Percentiles rank a stretch among this genome's conserved stretches.
These are phyloP conservation scores for Pilatotrama ljubarskyi DNA, from an alignment of 768 basidiomycete species.

Conservation along the genomic window DNA sequence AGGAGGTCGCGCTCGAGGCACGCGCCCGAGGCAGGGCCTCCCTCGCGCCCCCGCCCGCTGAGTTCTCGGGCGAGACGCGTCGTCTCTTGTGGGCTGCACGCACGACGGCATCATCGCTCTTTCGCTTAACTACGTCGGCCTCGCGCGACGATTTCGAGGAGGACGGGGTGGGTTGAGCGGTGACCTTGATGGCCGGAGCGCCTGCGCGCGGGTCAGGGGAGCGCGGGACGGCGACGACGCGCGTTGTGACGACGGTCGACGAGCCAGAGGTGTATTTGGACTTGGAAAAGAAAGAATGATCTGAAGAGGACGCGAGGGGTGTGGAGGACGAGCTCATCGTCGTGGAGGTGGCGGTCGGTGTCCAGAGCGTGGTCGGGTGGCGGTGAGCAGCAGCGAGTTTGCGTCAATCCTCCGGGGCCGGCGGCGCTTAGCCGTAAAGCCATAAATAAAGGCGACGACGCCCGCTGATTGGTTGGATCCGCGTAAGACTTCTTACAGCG, in stretches of 20 bases:
- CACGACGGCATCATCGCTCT: conserved; percentile 5
- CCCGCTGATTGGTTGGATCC: no score
- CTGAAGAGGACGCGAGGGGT: conserved; percentile 21
- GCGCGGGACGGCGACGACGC: conserved; percentile 28
- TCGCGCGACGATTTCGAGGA: conserved; percentile 23
- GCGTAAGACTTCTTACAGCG: no score
- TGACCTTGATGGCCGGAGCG: conserved; percentile 22
- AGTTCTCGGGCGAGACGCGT: conserved; percentile 24
- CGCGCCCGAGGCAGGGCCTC: conserved; percentile 15
- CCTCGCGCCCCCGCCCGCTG: not conserved
- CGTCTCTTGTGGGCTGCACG: conserved; percentile 25
- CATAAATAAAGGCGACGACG: no score
- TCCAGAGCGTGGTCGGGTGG: conserved; percentile 12
- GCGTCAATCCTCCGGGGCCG: not conserved
- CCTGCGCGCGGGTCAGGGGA: conserved; percentile 17
- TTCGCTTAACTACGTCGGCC: conserved; percentile 22
- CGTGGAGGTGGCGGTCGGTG: conserved; percentile 13
- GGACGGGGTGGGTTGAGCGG: conserved; percentile 24
- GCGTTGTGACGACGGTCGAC: conserved; percentile 31
- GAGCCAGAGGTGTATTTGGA: conserved; percentile 23
- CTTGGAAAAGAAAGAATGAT: conserved; percentile 36
- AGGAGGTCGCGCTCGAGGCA: conserved; percentile 22
- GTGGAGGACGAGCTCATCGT: conserved; percentile 20
- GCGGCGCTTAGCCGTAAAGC: not conserved
- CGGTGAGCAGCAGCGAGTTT: conserved; percentile 9